Conservation (phyloP, 176 grass and related monocot genomes). For the Tillandsia leiboldiana region DNA sequence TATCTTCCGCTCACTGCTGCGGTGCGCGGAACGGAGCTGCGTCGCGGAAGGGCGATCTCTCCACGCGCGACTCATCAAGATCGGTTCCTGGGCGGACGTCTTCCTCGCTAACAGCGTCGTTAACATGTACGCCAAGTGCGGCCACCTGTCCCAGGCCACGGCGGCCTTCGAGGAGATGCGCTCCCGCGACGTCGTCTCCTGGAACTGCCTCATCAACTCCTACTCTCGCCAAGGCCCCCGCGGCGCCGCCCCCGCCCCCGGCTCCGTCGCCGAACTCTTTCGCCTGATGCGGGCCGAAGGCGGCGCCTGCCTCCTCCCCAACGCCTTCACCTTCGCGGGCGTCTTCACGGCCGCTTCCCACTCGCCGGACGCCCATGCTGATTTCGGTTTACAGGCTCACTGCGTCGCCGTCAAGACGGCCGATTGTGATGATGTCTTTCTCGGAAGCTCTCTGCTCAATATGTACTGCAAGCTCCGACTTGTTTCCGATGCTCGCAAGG, state of each 20-base stretch:
- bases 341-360: conserved; percentile 43
- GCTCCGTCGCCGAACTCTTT: conserved; percentile 30
- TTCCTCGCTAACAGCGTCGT: conserved; percentile 57
- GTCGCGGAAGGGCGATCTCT: conserved; percentile 29
- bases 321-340: conserved; percentile 42
- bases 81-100: conserved; percentile 30
- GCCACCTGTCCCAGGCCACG: conserved; percentile 19
- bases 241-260: not conserved
- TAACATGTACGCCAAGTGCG: conserved; percentile 48
- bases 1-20: conserved; percentile 20
- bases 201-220: conserved; percentile 66
- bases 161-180: conserved; percentile 27
- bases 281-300: conserved; percentile 34
- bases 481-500: conserved; percentile 34
- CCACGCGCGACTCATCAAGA: conserved; percentile 55
- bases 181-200: conserved; percentile 40
- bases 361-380: not conserved
- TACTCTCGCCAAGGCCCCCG: conserved; percentile 27
- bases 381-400: conserved; percentile 28
- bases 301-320: conserved; percentile 29
- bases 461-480: conserved; percentile 58
- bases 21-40: conserved; percentile 13
- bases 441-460: conserved; percentile 39
- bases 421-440: conserved; percentile 31
- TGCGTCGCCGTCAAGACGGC: conserved; percentile 35